phyloP scores from a whole-genome alignment of 306 rosid species.

The Quercus wislizeni region DNA sequence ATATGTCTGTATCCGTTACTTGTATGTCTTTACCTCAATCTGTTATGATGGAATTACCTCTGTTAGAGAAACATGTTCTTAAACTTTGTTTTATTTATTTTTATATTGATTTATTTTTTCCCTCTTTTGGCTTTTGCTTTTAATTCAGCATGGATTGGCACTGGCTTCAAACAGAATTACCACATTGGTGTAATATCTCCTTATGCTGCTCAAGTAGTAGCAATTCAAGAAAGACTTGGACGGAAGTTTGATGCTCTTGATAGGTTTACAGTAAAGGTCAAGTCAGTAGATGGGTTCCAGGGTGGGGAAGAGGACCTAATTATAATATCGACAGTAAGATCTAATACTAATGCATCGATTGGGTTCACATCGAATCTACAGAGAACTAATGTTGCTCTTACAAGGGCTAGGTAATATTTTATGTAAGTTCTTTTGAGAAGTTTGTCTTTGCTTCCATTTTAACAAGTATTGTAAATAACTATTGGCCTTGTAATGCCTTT shows the following conservation, averaged over 20 bases:
- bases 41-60: neutral
- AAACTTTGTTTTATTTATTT: neutral
- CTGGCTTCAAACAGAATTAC: conserved; percentile 25
- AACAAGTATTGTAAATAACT: neutral
- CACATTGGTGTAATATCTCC: conserved; percentile 77
- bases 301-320: conserved; percentile 81
- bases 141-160: conserved; percentile 46
- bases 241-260: conserved; percentile 26
- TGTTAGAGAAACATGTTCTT: neutral
- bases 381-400: conserved; percentile 80
- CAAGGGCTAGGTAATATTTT: conserved; percentile 68
- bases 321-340: conserved; percentile 72
- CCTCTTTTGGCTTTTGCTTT: neutral
- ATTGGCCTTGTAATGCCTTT: conserved; percentile 1
- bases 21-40: neutral
- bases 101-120: neutral
- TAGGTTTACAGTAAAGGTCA: conserved; percentile 65
- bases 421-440: neutral
- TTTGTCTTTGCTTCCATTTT: neutral
- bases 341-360: conserved; percentile 33
- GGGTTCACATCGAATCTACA: conserved; percentile 46
- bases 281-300: conserved; percentile 73
- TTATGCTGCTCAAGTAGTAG: conserved; percentile 79
- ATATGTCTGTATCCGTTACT: neutral
- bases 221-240: conserved; percentile 49